Base-by-base conservation (phyloP, 23 red algal species). In the Gracilariopsis chorda region DNA sequence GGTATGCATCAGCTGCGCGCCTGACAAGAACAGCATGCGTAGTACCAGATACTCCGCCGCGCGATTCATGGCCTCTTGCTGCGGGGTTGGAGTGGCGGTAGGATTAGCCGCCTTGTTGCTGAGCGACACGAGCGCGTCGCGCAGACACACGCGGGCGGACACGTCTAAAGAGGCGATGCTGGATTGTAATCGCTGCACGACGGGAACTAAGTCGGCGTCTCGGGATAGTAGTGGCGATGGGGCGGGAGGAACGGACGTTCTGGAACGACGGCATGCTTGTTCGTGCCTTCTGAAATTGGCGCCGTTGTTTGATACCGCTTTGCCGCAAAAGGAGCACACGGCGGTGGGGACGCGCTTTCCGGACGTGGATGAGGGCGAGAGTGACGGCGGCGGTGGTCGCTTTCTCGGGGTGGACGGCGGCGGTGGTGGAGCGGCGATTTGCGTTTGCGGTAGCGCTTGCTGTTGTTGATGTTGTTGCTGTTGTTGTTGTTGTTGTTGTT, bases 21-120 rank as follows among this genome's bases (percentile, higher is more conserved):
- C 84, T 9, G 84, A 88, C 47, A 92, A 21, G 49, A 94, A 94
- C 46, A 94, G 72, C 91, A 94, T 94, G 14, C 91, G 68, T 32
- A 94, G 35, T 13, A 94, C 91, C 40, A 94, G 40, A 32, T 84
- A 84, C 91, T 94, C 91, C 13, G 91, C 91, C 6, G 91, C 83
- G 6, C 82, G 63, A 51, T 84, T 94, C 59, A 94, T 78, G 12
- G 82, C 91, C 69, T 82, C 91, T 33, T 94, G 91, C 40, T 94
- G 73, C 57, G 91, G 91, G 8, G 91, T 94, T 2, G 82, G 81
- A 1, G 59, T 80, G 13, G 70, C 49, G 19, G 53, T 47, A 17
- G 91, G 91, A 21, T 82, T 77, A 1, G 81, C 68, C 1, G 91
- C 91, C 51, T 94, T 94, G 75, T 84, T 82, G 30, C 51, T 67